Base-by-base conservation (phyloP, 2,329 filamentous ascomycete genomes). In the Didymella glomerata region DNA sequence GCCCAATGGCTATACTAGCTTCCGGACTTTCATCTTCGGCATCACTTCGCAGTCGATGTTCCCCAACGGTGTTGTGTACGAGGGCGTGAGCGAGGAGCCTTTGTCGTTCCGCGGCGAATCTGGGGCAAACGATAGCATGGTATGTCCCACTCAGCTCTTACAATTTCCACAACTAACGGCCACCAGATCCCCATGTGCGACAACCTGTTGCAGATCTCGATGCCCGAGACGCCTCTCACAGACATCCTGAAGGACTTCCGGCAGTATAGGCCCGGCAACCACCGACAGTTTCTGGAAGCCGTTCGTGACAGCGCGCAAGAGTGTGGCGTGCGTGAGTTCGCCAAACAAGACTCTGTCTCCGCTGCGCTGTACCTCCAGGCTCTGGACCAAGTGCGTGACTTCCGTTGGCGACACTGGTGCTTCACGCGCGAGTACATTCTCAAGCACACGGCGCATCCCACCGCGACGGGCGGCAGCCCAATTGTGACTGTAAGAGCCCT, bases 31-130 rank as follows among this genome's bases (percentile, higher is more conserved):
- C 82, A 97, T 97, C 80, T 97, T 97, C 73, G 94, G 94, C 68
- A 97, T 97, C 78, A 96, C 92, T 1, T 90, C 87, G 47, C 93
- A 97, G 79, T 89, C 88, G 70, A 97, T 97, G 93, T 97, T 97
- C 78, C 93, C 93, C 9, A 83, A 93, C 63, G 94, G 94, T 9
- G 94, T 97, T 8, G 79, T 96, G 46, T 97, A 97, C 76, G 90
- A 96, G 75, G 93, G 92, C 9, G 86, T 94, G 61, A 89, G 89
- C 65, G 87, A 90, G 60, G 82, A 90, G 73, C 90, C 91, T 4
- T 80, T 92, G 76, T 89, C 85, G 55, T 97, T 97, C 85, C 89
- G 94, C 30, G 94, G 94, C 67, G 94, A 97, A 80, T 93, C 89
- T 48, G 94, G 94, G 42, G 94, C 94, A 66, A 97, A 97, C 75